A percentile compares a stretch with the other conserved stretches of the same genome.
These are phyloP conservation scores for Fremontodendron californicum DNA, from an alignment of 345 rosid genomes.

Conservation along the genomic window DNA sequence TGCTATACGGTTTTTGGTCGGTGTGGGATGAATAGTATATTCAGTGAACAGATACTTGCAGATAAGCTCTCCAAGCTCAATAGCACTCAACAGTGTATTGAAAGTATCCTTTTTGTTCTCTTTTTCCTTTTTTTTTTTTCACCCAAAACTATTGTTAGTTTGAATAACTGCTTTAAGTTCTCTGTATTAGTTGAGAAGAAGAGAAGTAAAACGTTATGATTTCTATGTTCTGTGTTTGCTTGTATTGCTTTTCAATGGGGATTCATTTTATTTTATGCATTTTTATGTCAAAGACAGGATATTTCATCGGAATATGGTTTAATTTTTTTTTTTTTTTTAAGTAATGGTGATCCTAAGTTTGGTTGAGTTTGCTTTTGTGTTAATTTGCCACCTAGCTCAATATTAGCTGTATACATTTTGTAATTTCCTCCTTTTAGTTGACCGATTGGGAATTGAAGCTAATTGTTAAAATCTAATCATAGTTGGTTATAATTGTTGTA, in stretches of 20 bases:
- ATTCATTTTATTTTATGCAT: background rate
- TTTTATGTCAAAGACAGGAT: background rate
- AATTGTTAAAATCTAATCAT: background rate
- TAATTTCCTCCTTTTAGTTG: background rate
- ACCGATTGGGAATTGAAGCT: background rate
- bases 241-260: background rate
- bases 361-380: background rate
- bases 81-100: constrained; percentile 93
- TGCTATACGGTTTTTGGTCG: constrained; percentile 9
- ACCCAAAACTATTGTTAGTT: background rate
- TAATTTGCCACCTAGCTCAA: background rate
- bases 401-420: background rate
- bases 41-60: constrained; percentile 87
- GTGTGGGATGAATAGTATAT: constrained; percentile 83
- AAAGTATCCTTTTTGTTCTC: constrained; percentile 65
- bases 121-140: background rate
- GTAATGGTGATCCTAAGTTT: background rate
- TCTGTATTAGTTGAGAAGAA: background rate
- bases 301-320: background rate
- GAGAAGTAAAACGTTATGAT: background rate
- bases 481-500: background rate
- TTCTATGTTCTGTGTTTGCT: background rate
- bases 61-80: constrained; percentile 98
- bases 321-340: background rate
- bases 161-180: background rate